Evolutionary conservation across 2,329 filamentous ascomycete species (phyloP).

Genomic region (Fusarium temperatum): DNA sequence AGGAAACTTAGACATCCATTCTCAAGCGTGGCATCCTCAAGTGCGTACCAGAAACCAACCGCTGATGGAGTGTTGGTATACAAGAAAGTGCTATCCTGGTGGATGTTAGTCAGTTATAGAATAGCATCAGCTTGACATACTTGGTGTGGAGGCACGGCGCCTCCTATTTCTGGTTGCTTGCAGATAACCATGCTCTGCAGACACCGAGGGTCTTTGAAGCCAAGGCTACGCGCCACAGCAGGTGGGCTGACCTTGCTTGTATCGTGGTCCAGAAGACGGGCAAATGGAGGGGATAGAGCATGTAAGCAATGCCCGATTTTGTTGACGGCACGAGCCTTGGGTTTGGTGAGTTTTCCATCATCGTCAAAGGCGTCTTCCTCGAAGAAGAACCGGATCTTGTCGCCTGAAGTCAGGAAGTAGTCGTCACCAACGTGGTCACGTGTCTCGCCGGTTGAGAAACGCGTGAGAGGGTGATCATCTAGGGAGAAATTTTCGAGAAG

Average conservation of each 20-base stretch:
- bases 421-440: slow-evolving; percentile 86
- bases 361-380: slow-evolving; percentile 88
- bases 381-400: slow-evolving; percentile 97
- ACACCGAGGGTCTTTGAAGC: slow-evolving; percentile 77
- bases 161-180: slow-evolving; percentile 97
- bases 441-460: slow-evolving; percentile 85
- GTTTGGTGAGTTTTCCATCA: slow-evolving; percentile 72
- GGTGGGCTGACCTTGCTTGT: slow-evolving; percentile 54
- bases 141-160: slow-evolving; percentile 89
- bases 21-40: slow-evolving; percentile 86
- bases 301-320: slow-evolving; percentile 86
- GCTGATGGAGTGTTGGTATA: slow-evolving; percentile 90
- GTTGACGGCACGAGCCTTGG: slow-evolving; percentile 88
- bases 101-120: background rate
- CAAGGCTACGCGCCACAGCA: slow-evolving; percentile 74
- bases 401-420: slow-evolving; percentile 90
- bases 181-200: slow-evolving; percentile 98
- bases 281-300: slow-evolving; percentile 72
- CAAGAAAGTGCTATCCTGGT: slow-evolving; percentile 92
- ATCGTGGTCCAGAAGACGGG: slow-evolving; percentile 58
- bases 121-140: background rate
- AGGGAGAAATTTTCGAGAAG: slow-evolving; percentile 81
- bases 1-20: slow-evolving; percentile 93
- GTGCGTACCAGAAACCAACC: slow-evolving; percentile 96
- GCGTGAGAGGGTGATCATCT: slow-evolving; percentile 88